phyloP scores from a whole-genome alignment of 2,329 filamentous ascomycete species.

The Clarireedia homoeocarpa region DNA sequence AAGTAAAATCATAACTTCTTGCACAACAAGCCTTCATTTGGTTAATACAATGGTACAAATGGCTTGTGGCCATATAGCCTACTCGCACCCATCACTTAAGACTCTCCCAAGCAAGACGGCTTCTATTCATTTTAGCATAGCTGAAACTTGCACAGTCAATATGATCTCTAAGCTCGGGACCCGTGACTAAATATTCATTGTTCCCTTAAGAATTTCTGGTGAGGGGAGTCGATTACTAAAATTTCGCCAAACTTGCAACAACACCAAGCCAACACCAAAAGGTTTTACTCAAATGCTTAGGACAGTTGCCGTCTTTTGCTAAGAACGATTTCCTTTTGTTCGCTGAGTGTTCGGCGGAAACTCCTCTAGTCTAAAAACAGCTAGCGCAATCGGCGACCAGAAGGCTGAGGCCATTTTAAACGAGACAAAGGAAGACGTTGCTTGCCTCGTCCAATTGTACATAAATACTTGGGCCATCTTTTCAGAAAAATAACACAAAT shows the following conservation, averaged over 20 bases:
- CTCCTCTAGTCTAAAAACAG: background rate
- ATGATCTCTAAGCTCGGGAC: no score
- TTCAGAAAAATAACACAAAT: background rate
- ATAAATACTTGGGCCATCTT: background rate
- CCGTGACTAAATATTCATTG: no score
- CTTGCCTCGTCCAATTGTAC: constrained; percentile 2
- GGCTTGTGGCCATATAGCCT: no score
- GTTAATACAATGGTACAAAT: no score
- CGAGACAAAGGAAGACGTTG: constrained; percentile 1
- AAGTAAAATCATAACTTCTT: background rate
- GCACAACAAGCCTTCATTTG: no score
- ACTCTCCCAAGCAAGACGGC: no score
- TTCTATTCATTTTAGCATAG: no score
- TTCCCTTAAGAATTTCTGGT: background rate
- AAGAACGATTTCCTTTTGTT: background rate
- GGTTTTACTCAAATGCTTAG: constrained; percentile 42
- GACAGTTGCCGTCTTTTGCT: background rate
- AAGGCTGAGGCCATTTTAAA: constrained; percentile 10
- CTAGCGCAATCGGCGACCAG: background rate
- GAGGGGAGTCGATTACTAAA: background rate
- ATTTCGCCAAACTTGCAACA: background rate
- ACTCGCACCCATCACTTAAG: no score
- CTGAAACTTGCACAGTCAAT: no score
- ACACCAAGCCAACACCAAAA: constrained; percentile 38
- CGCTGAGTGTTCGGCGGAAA: no score